Evolutionary conservation across 768 basidiomycete species (phyloP).

Genomic region (Hygrophoropsis aurantiaca): DNA sequence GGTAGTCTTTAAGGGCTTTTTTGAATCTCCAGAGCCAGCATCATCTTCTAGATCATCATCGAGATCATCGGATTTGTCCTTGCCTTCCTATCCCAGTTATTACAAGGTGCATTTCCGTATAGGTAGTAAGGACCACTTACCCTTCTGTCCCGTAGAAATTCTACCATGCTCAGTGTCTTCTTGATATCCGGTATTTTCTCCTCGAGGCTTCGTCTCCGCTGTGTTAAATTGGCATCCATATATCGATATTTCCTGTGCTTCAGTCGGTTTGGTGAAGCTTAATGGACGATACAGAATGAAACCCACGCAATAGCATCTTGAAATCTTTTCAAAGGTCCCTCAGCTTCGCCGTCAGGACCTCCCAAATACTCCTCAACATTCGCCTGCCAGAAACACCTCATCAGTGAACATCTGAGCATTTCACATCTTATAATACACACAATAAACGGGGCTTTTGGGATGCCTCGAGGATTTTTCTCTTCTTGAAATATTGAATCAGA

Average conservation of each 20-base stretch:
- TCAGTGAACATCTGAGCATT: constrained; percentile 1
- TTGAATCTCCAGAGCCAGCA: constrained; percentile 30
- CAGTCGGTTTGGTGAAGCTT: constrained; percentile 17
- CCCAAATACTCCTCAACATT: constrained; percentile 88
- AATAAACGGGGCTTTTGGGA: constrained; percentile 93
- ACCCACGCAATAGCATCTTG: constrained; percentile 85
- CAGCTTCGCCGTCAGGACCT: constrained; percentile 74
- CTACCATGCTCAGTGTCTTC: constrained; percentile 89
- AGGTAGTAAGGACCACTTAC: constrained; percentile 39
- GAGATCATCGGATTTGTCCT: constrained; percentile 45
- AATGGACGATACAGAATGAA: constrained; percentile 23
- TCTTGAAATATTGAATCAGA: constrained; percentile 29
- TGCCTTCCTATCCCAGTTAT: constrained; percentile 52
- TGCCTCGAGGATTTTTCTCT: constrained; percentile 85
- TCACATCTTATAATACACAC: constrained; percentile 46
- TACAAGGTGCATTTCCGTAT: background rate
- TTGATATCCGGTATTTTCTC: constrained; percentile 96
- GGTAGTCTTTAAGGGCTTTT: constrained; percentile 70
- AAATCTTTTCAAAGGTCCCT: constrained; percentile 73
- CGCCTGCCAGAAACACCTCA: constrained; percentile 46
- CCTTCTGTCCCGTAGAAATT: constrained; percentile 70
- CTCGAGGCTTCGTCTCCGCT: constrained; percentile 76
- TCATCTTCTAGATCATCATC: constrained; percentile 59
- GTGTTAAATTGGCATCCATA: constrained; percentile 87
- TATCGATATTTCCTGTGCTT: constrained; percentile 92